Base-by-base conservation (phyloP, 164 flowering plant species). In the Magnolia sinica region DNA sequence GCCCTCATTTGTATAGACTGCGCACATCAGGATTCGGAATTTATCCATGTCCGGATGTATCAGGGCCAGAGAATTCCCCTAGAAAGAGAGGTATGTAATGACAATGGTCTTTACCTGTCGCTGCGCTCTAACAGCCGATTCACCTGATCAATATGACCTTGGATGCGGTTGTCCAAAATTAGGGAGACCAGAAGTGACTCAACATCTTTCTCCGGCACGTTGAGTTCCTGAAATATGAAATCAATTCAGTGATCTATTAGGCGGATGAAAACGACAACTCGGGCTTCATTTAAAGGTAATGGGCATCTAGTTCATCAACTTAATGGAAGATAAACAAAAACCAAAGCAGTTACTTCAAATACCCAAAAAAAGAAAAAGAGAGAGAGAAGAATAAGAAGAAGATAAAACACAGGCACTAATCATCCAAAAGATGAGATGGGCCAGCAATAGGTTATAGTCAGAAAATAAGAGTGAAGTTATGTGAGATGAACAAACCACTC, bases 201-300 rank as follows among this genome's bases (percentile, higher is more conserved):
- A 8, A 95, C 99, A 80, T 95, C 99, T 75, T 84, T 86, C 81
- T 93, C 99, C 8, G 99, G 96, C 82, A 95, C 99, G 77, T 95
- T 93, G 55, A 93, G 96, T 83, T 92, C 99, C 98, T 92, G 84
- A 22, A 84, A 65, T 29, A 14, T 8, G 8, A 74, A 75, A 22
- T 10, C 63, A 51, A 23, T n/a, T 70, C 55, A 70, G 73, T 8
- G 49, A 50, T 22, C 18, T 13, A 31, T 49, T 68, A 31, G 37
- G 37, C 2, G 37, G 37, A 31, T 29, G 50, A 13, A 37, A 29
- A 6, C 4, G 45, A 13, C 11, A 29, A 31, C 37, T 31, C 4
- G 63, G 19, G 63, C 13, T 58, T 58, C 4, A 31, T 31, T 58
- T 18, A 58, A 58, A 58, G 13, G 63, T 18, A 58, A 7, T 18